phyloP scores from a whole-genome alignment of 2,329 filamentous ascomycete genomes.

The Magnaporthiopsis incrustans region DNA sequence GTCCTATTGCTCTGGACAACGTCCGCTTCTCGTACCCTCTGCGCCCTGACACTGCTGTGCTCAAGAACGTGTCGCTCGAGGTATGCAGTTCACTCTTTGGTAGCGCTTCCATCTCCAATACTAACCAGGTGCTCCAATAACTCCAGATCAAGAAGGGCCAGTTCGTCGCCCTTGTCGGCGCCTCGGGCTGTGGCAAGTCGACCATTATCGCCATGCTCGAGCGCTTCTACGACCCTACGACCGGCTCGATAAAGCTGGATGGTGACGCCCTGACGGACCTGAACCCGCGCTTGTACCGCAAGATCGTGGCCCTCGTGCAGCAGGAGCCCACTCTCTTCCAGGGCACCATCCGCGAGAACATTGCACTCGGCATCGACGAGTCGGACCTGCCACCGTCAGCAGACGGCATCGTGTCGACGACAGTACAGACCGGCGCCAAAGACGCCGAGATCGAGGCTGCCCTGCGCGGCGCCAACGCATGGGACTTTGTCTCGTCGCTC shows the following conservation, averaged over 20 bases:
- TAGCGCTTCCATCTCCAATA: neutral
- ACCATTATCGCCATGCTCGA: slow-evolving; percentile 48
- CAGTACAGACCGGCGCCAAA: slow-evolving; percentile 36
- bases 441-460: slow-evolving; percentile 28
- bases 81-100: neutral
- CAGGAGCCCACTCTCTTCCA: slow-evolving; percentile 48
- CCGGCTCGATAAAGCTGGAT: slow-evolving; percentile 35
- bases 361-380: slow-evolving; percentile 27
- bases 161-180: slow-evolving; percentile 46
- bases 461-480: neutral
- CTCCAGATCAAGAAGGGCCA: slow-evolving; percentile 35
- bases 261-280: slow-evolving; percentile 19
- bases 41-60: slow-evolving; percentile 29
- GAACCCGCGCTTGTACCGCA: slow-evolving; percentile 41
- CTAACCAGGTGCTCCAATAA: neutral
- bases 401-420: slow-evolving; percentile 49
- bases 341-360: slow-evolving; percentile 37
- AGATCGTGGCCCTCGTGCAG: slow-evolving; percentile 45
- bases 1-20: neutral
- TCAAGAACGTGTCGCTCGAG: slow-evolving; percentile 29
- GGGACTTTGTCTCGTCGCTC: neutral
- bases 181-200: slow-evolving; percentile 53
- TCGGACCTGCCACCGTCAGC: slow-evolving; percentile 48
- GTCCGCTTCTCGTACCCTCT: slow-evolving; percentile 13
- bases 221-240: slow-evolving; percentile 33